phyloP scores from a whole-genome alignment of 148 eudicot species.

The Spergularia bocconei region DNA sequence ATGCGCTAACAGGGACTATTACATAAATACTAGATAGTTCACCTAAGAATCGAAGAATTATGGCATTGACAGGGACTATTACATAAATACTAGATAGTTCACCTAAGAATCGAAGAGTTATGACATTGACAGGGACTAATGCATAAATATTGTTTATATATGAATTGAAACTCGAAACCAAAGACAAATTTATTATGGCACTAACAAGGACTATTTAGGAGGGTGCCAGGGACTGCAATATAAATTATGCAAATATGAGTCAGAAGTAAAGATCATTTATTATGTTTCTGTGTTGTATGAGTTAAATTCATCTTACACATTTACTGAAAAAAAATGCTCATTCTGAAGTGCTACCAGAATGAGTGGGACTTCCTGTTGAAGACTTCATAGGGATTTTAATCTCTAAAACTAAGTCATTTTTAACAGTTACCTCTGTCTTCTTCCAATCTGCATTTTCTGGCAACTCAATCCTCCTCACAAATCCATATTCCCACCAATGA shows the following conservation, averaged over 20 bases:
- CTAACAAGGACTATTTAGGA: too few relatives aligned
- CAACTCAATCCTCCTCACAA: constrained; percentile 68
- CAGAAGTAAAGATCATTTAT: constrained; percentile 15
- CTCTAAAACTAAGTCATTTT: constrained; percentile 45
- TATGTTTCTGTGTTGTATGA: constrained; percentile 23
- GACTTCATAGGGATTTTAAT: constrained; percentile 58
- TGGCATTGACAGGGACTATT: too few relatives aligned
- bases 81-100: too few relatives aligned
- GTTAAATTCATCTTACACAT: constrained; percentile 21
- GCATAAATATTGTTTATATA: too few relatives aligned
- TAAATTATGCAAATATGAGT: background rate
- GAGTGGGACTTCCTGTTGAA: constrained; percentile 27
- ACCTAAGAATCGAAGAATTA: too few relatives aligned
- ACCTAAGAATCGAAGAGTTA: too few relatives aligned
- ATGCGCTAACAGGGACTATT: too few relatives aligned
- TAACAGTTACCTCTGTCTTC: constrained; percentile 51
- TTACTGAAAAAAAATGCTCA: constrained; percentile 11
- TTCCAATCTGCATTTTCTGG: constrained; percentile 71
- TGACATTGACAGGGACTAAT: too few relatives aligned
- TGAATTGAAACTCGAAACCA: too few relatives aligned
- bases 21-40: too few relatives aligned
- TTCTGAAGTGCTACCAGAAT: constrained; percentile 30
- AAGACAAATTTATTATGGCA: too few relatives aligned
- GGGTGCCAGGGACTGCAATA: too few relatives aligned
- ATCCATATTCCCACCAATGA: constrained; percentile 90